Conservation (phyloP, 257 asterid genomes). For the Penstemon davidsonii region DNA sequence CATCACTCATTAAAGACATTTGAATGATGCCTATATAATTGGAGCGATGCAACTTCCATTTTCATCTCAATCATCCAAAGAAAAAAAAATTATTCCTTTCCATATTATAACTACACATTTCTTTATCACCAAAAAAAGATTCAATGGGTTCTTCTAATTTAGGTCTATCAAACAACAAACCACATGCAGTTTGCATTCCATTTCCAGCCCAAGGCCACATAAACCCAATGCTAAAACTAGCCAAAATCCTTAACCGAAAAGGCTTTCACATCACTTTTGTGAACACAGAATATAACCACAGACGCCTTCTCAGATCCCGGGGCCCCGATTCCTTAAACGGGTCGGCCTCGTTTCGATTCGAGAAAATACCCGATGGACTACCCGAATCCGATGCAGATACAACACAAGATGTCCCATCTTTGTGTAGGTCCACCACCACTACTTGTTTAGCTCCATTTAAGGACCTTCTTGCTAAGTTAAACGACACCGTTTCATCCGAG, state of each 20-base stretch:
- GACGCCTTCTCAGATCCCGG: conserved; percentile 41
- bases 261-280: conserved; percentile 59
- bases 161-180: conserved; percentile 18
- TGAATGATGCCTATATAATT: no score
- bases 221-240: conserved; percentile 55
- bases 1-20: no score
- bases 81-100: no score
- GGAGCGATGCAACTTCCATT: no score
- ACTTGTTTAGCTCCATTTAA: conserved; percentile 40
- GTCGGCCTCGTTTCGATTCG: conserved; percentile 38
- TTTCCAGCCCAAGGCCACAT: conserved; percentile 62
- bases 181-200: conserved; percentile 56
- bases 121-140: no score
- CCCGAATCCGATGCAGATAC: conserved; percentile 41
- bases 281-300: conserved; percentile 51
- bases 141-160: conserved; percentile 23
- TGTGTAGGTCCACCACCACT: conserved; percentile 30
- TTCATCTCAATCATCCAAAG: no score
- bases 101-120: no score
- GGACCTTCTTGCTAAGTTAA: conserved; percentile 40
- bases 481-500: background rate
- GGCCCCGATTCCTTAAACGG: conserved; percentile 38
- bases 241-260: conserved; percentile 42
- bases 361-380: conserved; percentile 61
- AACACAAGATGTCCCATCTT: conserved; percentile 46